Conservation (phyloP, 179 eudicot genomes). For the Beta macrorhiza region DNA sequence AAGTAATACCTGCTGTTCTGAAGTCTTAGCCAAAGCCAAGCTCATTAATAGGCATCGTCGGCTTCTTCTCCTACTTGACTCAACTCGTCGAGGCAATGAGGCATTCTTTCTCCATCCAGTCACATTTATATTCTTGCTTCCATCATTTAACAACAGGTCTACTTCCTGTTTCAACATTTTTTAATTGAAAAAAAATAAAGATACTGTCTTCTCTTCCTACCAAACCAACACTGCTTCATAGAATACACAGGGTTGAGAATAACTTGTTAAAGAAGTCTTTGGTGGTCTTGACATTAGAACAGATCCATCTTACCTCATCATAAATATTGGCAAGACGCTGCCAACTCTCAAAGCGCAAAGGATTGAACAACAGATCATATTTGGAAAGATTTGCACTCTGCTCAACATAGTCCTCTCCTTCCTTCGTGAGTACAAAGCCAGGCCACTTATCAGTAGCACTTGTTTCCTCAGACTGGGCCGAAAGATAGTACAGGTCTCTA, state of each 20-base stretch:
- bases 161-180: slow-evolving; percentile 65
- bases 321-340: slow-evolving; percentile 87
- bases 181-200: neutral
- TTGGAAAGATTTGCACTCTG: slow-evolving; percentile 89
- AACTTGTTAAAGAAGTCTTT: neutral
- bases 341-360: slow-evolving; percentile 95
- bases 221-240: neutral
- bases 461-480: slow-evolving; percentile 89
- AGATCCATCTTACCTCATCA: slow-evolving; percentile 67
- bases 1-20: slow-evolving; percentile 72
- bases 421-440: slow-evolving; percentile 96
- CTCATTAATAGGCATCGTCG: slow-evolving; percentile 95
- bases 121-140: slow-evolving; percentile 94
- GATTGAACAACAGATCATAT: slow-evolving; percentile 87
- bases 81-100: slow-evolving; percentile 74
- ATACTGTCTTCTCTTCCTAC: neutral
- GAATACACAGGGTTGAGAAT: neutral
- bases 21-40: slow-evolving; percentile 85
- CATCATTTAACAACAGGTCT: slow-evolving; percentile 94
- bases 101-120: slow-evolving; percentile 80
- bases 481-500: slow-evolving; percentile 82
- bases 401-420: slow-evolving; percentile 93
- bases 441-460: slow-evolving; percentile 97
- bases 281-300: slow-evolving; percentile 7
- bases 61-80: slow-evolving; percentile 93